Evolutionary conservation across 352 stramenopile species (phyloP).

Genomic region (Pilasporangium apinafurcum): DNA sequence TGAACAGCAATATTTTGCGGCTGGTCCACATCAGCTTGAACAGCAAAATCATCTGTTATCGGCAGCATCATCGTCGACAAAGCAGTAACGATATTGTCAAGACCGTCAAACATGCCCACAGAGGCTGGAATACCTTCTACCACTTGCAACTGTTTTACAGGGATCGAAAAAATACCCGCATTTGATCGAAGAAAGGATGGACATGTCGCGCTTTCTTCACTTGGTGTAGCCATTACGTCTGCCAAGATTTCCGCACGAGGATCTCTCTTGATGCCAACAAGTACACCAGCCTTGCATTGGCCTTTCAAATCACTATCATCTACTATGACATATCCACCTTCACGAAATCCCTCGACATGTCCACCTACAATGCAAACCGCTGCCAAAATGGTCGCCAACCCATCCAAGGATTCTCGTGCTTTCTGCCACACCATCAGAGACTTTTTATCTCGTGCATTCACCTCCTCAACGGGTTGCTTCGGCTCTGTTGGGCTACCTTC

Average conservation of each 20-base stretch:
- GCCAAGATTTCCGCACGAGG: slow-evolving; percentile 31
- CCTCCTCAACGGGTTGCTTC: slow-evolving; percentile 4
- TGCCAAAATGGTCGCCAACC: slow-evolving; percentile 45
- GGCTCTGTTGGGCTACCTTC: neutral
- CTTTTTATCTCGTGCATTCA: slow-evolving; percentile 52
- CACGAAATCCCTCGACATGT: slow-evolving; percentile 59
- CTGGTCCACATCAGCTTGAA: slow-evolving; percentile 39
- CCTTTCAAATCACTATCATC: slow-evolving; percentile 32
- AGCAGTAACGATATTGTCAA: slow-evolving; percentile 43
- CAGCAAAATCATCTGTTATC: slow-evolving; percentile 16
- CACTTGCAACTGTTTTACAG: slow-evolving; percentile 46
- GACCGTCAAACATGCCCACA: slow-evolving; percentile 71
- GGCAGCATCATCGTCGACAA: slow-evolving; percentile 47
- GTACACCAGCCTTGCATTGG: slow-evolving; percentile 12
- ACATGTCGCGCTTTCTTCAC: neutral
- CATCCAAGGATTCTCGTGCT: slow-evolving; percentile 64
- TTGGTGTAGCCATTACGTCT: slow-evolving; percentile 3
- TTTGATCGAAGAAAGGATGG: slow-evolving; percentile 9
- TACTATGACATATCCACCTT: slow-evolving; percentile 53
- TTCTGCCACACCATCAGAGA: slow-evolving; percentile 66
- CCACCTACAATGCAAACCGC: slow-evolving; percentile 70
- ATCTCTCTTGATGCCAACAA: slow-evolving; percentile 34
- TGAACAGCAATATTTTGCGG: slow-evolving; percentile 66
- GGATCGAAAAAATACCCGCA: slow-evolving; percentile 16
- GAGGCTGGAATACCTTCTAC: slow-evolving; percentile 71